These are phyloP conservation scores for Didymella segeticola DNA, from an alignment of 2,329 filamentous ascomycete genomes.

Conservation along the genomic window DNA sequence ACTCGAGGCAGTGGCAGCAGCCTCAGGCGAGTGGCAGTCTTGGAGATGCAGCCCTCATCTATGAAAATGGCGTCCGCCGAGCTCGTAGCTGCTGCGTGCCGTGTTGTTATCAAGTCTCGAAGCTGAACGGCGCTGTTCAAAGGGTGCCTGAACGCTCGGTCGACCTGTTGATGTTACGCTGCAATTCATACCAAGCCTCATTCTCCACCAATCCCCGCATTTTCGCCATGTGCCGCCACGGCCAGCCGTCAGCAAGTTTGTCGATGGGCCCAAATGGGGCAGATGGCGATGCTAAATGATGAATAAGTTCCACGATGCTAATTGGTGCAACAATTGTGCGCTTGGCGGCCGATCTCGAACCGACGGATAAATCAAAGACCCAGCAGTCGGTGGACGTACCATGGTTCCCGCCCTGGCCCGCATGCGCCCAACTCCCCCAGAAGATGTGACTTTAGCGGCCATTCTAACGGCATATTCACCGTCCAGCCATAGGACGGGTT, in stretches of 20 bases:
- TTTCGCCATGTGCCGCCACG: constrained; percentile 13
- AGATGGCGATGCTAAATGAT: constrained; percentile 16
- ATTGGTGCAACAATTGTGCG: constrained; percentile 43
- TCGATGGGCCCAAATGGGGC: constrained; percentile 35
- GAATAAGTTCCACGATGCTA: constrained; percentile 1
- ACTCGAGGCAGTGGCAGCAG: constrained; percentile 7
- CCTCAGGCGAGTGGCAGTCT: constrained; percentile 10
- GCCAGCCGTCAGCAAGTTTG: constrained; percentile 35
- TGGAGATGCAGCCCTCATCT: constrained; percentile 13
- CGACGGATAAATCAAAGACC: constrained; percentile 41
- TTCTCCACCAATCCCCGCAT: constrained; percentile 43
- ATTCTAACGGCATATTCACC: constrained; percentile 47
- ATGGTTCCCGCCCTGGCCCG: constrained; percentile 31
- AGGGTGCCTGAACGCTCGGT: constrained; percentile 18
- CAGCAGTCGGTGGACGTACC: constrained; percentile 31
- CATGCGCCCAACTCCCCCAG: constrained; percentile 32
- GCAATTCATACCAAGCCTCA: constrained; percentile 17
- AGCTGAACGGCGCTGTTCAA: constrained; percentile 13
- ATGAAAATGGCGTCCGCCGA: constrained; percentile 14
- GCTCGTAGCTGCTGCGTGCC: constrained; percentile 14
- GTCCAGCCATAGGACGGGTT: constrained; percentile 49
- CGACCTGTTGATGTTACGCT: constrained; percentile 6
- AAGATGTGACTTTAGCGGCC: constrained; percentile 33
- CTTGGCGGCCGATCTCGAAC: constrained; percentile 21
- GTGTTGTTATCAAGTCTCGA: constrained; percentile 12